Conservation (phyloP, 1,284 basidiomycete species). For the Ustilago shanxiensis region DNA sequence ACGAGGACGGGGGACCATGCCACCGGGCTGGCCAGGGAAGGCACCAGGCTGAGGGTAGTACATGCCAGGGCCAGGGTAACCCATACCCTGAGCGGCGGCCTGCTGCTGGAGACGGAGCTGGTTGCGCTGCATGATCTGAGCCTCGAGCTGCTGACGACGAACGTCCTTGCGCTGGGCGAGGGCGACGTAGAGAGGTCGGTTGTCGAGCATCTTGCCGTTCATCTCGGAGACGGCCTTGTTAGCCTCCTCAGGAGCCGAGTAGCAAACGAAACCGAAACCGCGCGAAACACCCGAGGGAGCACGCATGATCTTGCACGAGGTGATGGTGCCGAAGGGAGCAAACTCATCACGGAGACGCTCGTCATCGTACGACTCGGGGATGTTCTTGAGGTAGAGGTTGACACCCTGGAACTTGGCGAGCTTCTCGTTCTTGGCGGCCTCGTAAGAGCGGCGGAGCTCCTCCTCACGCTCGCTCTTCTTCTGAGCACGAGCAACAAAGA, state of each 20-base stretch:
- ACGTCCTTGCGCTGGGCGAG: conserved; percentile 98
- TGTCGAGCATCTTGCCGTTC: conserved; percentile 99
- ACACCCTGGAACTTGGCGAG: conserved; percentile 98
- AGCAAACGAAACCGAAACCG: conserved; percentile 99
- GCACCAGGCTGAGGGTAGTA: conserved; percentile 69
- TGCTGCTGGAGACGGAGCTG: conserved; percentile 70
- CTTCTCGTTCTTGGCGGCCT: conserved; percentile 95
- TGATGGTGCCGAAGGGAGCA: conserved; percentile 95
- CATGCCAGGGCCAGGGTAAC: conserved; percentile 69
- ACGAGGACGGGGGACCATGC: conserved; percentile 66
- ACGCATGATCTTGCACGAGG: conserved; percentile 99
- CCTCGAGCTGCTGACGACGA: conserved; percentile 97
- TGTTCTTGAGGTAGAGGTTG: conserved; percentile 99
- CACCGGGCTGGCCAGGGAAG: conserved; percentile 67
- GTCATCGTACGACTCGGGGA: conserved; percentile 70
- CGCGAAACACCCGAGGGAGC: conserved; percentile 83
- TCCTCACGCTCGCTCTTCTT: conserved; percentile 99
- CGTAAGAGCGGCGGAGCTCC: conserved; percentile 92
- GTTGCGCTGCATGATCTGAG: conserved; percentile 76
- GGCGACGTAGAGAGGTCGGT: conserved; percentile 98
- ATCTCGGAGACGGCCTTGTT: conserved; percentile 99
- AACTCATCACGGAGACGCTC: conserved; percentile 76
- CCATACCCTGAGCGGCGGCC: conserved; percentile 66
- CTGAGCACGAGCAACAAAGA: conserved; percentile 96
- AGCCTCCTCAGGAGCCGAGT: conserved; percentile 97